Evolutionary conservation across 2,329 filamentous ascomycete genomes (phyloP).

Genomic region (Fusarium liriodendri): DNA sequence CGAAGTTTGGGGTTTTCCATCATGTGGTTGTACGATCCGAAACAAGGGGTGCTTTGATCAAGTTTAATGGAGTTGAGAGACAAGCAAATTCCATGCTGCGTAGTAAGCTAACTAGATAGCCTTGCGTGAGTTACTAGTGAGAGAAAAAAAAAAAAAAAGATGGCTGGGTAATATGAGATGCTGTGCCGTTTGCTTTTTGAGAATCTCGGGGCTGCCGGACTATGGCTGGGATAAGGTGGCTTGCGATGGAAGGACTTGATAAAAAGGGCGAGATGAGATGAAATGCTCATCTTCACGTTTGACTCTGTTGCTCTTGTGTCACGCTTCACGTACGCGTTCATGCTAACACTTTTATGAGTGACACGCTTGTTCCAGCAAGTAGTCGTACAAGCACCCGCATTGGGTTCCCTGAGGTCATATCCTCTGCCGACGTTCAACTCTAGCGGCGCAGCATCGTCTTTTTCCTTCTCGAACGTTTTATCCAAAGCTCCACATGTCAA

Average conservation of each 20-base stretch:
- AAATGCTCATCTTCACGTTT: not conserved
- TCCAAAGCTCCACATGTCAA: not conserved
- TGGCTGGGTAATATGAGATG: not conserved
- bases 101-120: not conserved
- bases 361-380: not conserved
- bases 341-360: not conserved
- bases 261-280: not conserved
- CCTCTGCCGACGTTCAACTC: not conserved
- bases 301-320: not conserved
- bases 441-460: not conserved
- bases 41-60: not conserved
- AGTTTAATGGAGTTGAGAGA: not conserved
- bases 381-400: not conserved
- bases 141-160: not conserved
- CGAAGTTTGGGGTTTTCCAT: not conserved
- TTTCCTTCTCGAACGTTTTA: conserved; percentile 5
- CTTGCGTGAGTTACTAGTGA: not conserved
- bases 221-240: not conserved
- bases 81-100: not conserved
- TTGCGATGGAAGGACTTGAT: not conserved
- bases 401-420: not conserved
- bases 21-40: not conserved
- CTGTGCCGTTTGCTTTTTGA: not conserved
- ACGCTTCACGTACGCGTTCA: not conserved
- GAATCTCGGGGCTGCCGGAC: conserved; percentile 2